These are phyloP conservation scores for Babesia caballi DNA, from an alignment of 169 alveolate species.

Conservation along the genomic window DNA sequence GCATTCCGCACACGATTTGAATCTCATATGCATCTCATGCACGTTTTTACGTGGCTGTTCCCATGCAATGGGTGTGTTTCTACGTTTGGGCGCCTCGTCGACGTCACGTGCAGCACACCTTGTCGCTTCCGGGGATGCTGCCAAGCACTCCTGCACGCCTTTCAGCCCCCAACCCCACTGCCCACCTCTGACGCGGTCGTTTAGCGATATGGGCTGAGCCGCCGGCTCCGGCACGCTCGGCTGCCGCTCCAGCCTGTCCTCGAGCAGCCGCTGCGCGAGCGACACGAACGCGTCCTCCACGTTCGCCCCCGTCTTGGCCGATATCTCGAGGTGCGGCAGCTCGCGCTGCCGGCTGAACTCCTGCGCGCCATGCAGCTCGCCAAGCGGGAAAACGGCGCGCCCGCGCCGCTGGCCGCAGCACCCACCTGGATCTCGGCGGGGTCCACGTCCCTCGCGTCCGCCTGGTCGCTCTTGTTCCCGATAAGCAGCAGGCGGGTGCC, in stretches of 20 bases:
- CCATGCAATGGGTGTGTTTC: not conserved
- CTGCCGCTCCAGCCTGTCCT: not conserved
- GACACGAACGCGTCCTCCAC: constrained; percentile 61
- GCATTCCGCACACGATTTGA: too few species aligned
- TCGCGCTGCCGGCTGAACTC: constrained; percentile 25
- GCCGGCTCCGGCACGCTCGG: not conserved
- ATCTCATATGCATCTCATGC: too few species aligned
- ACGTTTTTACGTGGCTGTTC: too few species aligned
- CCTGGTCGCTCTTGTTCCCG: constrained; percentile 93
- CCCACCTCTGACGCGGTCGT: constrained; percentile 27
- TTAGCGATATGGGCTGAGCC: constrained; percentile 15
- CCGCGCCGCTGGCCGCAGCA: not conserved
- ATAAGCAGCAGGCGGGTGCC: constrained; percentile 90
- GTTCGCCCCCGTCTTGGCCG: constrained; percentile 62
- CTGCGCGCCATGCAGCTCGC: too few species aligned
- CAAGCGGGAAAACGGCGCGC: not conserved
- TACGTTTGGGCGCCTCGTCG: not conserved
- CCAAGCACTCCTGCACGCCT: constrained; percentile 2
- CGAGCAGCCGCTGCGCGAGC: constrained; percentile 41
- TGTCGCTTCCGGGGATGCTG: constrained; percentile 15
- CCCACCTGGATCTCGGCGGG: constrained; percentile 48
- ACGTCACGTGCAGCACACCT: constrained; percentile 1
- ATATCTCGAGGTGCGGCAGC: constrained; percentile 52
- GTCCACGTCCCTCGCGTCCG: constrained; percentile 49
- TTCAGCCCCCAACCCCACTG: not conserved